Conservation (phyloP, 805 yeast genomes). For the Yarrowia sp. region DNA sequence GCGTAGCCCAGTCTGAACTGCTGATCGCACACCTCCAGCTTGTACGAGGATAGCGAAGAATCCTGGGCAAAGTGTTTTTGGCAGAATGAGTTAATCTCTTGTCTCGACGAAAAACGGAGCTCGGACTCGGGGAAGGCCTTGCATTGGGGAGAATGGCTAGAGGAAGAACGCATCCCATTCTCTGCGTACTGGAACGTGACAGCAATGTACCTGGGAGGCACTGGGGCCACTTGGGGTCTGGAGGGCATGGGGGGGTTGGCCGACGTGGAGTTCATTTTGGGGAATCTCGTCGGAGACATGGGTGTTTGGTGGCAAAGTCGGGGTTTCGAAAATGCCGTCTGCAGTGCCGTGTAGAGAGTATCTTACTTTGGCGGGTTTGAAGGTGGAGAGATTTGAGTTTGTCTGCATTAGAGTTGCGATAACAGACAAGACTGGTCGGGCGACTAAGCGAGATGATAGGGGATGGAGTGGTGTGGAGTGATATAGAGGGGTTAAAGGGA, state of each 20-base stretch:
- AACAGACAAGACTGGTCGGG: no score
- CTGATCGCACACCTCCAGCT: not conserved
- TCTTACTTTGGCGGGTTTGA: not conserved
- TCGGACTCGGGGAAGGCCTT: not conserved
- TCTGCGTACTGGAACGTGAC: not conserved
- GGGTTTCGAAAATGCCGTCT: no score
- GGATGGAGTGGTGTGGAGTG: no score
- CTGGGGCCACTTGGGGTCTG: not conserved
- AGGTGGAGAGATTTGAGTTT: not conserved
- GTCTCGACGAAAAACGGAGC: not conserved
- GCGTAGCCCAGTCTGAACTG: not conserved
- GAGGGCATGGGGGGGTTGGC: not conserved
- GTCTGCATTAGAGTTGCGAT: constrained; percentile 7
- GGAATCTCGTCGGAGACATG: constrained; percentile 13
- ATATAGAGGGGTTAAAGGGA: no score
- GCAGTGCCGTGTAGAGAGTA: not conserved
- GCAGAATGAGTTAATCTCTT: not conserved
- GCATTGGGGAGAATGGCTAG: no score
- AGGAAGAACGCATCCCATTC: no score
- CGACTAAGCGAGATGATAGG: no score
- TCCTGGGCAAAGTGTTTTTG: not conserved
- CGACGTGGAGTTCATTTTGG: not conserved
- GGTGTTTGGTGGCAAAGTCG: not conserved
- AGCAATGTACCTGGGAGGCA: not conserved
- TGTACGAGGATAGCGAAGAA: not conserved